phyloP scores from a whole-genome alignment of 495 filamentous ascomycete genomes.

The Massariosphaeria phaeospora region DNA sequence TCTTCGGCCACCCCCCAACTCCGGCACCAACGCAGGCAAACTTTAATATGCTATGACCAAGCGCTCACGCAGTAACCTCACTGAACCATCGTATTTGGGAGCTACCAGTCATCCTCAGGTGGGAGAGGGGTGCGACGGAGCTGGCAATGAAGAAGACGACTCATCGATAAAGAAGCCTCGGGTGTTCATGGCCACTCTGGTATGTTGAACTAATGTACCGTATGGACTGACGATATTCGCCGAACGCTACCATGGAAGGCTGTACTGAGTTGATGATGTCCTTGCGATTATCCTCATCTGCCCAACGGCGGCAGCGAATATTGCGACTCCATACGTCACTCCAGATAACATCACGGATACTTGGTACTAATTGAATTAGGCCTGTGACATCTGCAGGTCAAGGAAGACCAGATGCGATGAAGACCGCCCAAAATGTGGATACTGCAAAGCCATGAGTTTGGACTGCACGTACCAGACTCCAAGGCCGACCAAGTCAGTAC shows the following conservation, averaged over 20 bases:
- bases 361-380: slow-evolving; percentile 8
- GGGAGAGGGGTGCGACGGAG: neutral
- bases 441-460: slow-evolving; percentile 15
- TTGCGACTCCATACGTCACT: no score
- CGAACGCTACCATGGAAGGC: neutral
- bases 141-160: neutral
- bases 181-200: slow-evolving; percentile 24
- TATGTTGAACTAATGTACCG: neutral
- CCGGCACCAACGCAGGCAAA: no score
- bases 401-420: slow-evolving; percentile 31
- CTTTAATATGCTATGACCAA: slow-evolving; percentile 27
- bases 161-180: slow-evolving; percentile 13
- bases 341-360: neutral
- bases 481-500: slow-evolving; percentile 21
- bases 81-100: neutral
- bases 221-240: no score
- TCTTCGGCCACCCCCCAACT: no score
- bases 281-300: no score
- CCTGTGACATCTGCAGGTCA: slow-evolving; percentile 24
- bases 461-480: slow-evolving; percentile 25
- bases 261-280: no score
- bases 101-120: neutral
- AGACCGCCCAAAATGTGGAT: slow-evolving; percentile 29
- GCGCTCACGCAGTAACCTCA: neutral
- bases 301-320: no score